These are phyloP conservation scores for Phytophthora foliorum DNA, from an alignment of 352 stramenopile species.

Conservation along the genomic window DNA sequence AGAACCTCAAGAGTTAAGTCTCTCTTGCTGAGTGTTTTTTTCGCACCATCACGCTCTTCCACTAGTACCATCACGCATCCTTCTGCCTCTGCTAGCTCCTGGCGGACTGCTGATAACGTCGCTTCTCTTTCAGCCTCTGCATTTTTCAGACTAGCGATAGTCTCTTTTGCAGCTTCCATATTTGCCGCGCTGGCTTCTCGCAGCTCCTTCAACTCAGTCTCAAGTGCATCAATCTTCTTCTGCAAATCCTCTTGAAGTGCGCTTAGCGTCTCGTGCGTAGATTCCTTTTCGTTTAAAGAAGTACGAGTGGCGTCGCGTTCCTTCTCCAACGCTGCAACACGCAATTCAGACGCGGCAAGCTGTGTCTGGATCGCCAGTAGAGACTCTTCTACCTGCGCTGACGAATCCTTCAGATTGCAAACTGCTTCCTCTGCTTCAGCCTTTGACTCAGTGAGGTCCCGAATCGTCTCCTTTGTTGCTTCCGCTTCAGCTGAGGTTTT, in stretches of 20 bases:
- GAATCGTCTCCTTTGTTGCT: constrained; percentile 33
- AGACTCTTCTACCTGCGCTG: constrained; percentile 26
- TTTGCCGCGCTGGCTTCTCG: constrained; percentile 29
- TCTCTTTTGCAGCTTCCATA: constrained; percentile 35
- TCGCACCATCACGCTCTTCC: constrained; percentile 44
- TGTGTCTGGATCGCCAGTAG: constrained; percentile 24
- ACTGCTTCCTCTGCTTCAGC: constrained; percentile 29
- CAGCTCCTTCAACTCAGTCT: constrained; percentile 35
- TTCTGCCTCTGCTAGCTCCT: constrained; percentile 45
- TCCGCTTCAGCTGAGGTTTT: constrained; percentile 31
- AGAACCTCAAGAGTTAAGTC: constrained; percentile 47
- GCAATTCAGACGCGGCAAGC: constrained; percentile 30
- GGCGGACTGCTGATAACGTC: constrained; percentile 28
- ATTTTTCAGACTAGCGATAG: constrained; percentile 21
- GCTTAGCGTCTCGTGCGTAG: constrained; percentile 40
- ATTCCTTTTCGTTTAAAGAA: constrained; percentile 42
- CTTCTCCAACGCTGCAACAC: constrained; percentile 32
- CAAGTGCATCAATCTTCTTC: constrained; percentile 31
- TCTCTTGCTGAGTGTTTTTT: constrained; percentile 44
- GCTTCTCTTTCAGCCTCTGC: constrained; percentile 26
- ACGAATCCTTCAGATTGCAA: constrained; percentile 21
- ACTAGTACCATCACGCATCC: constrained; percentile 46
- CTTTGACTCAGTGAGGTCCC: constrained; percentile 30
- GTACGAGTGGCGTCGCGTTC: constrained; percentile 42
- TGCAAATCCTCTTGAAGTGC: constrained; percentile 44